Evolutionary conservation across 371 early-diverging fungal genomes (phyloP).

Genomic region (Basidiobolus meristosporus): DNA sequence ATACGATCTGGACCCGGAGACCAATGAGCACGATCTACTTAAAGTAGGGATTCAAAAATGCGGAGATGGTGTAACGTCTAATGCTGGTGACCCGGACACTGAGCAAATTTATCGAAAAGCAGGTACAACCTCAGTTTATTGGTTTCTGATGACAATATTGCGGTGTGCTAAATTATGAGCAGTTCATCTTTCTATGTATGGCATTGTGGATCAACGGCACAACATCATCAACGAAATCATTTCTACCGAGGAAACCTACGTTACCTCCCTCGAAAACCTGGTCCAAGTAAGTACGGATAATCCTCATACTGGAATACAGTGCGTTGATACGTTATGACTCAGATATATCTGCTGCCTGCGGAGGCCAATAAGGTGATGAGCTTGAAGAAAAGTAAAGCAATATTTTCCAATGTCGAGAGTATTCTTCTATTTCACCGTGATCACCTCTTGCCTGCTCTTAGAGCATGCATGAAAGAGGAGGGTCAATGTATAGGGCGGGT

Average conservation of each 20-base stretch:
- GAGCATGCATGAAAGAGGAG: constrained; percentile 10
- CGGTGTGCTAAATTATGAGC: too few relatives aligned
- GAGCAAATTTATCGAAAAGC: constrained; percentile 2
- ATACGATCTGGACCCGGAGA: constrained; percentile 33
- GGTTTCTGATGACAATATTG: too few relatives aligned
- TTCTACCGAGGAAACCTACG: constrained; percentile 60
- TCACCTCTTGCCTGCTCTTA: constrained; percentile 35
- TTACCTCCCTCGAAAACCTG: too few relatives aligned
- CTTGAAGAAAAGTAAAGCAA: constrained; percentile 5
- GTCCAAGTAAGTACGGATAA: too few relatives aligned
- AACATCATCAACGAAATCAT: constrained; percentile 42
- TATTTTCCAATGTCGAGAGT: constrained; percentile 50
- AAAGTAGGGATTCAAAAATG: background rate
- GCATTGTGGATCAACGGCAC: constrained; percentile 4
- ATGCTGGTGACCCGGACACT: constrained; percentile 4
- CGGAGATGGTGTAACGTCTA: constrained; percentile 6
- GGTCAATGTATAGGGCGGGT: constrained; percentile 14
- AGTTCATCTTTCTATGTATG: constrained; percentile 4
- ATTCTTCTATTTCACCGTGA: constrained; percentile 41
- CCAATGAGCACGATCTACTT: constrained; percentile 15
- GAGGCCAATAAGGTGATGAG: too few relatives aligned
- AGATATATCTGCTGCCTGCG: too few relatives aligned
- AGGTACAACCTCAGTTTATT: constrained; percentile 3
- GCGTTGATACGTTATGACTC: too few relatives aligned
- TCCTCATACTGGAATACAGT: too few relatives aligned